Percentiles rank a stretch among this genome's conserved stretches.
These are phyloP conservation scores for Multifurca ochricompacta DNA, from an alignment of 768 basidiomycete genomes.

Conservation along the genomic window DNA sequence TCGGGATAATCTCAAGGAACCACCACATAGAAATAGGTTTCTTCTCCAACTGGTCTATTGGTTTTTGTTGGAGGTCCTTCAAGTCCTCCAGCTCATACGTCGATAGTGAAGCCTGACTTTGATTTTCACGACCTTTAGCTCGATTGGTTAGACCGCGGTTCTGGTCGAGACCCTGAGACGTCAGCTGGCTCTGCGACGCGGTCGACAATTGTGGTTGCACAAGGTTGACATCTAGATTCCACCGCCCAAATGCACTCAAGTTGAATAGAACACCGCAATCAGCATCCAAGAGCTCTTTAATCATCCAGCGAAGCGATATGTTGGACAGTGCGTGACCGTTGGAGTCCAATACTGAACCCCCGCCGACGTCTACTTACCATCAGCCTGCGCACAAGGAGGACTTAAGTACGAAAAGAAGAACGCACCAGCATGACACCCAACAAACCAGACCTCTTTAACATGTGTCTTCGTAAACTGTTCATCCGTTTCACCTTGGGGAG, in stretches of 20 bases:
- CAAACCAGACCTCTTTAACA: conserved; percentile 19
- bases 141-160: too few species aligned
- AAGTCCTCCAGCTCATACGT: too few species aligned
- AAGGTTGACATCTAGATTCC: conserved; percentile 3
- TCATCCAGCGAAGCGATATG: conserved; percentile 20
- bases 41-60: background rate
- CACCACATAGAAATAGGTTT: background rate
- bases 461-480: conserved; percentile 4
- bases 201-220: too few species aligned
- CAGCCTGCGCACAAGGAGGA: background rate
- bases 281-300: conserved; percentile 8
- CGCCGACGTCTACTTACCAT: conserved; percentile 14
- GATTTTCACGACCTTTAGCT: too few species aligned
- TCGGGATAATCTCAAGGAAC: background rate
- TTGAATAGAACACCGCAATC: conserved; percentile 12
- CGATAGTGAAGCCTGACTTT: too few species aligned
- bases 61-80: background rate
- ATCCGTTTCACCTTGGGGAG: background rate
- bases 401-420: background rate
- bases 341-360: conserved; percentile 3
- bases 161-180: too few species aligned
- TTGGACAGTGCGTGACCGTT: conserved; percentile 6
- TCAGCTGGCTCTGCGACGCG: too few species aligned
- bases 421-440: conserved; percentile 18
- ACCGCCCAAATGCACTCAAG: conserved; percentile 1